Conservation (phyloP, 192 early-diverging fungal genomes). For the Backusella psychrophila region DNA sequence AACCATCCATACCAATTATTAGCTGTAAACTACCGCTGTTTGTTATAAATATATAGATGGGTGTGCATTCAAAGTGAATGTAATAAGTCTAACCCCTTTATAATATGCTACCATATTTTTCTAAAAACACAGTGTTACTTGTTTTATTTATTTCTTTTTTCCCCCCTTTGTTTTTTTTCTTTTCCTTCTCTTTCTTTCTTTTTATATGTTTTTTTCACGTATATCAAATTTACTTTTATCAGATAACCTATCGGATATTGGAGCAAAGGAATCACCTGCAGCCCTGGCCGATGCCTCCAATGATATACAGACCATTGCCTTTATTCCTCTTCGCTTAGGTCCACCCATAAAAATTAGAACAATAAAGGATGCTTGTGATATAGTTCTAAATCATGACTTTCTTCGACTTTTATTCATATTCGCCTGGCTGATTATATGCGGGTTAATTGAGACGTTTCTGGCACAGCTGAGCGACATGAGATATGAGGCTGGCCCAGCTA, state of each 20-base stretch:
- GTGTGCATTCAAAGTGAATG: neutral
- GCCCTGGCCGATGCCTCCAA: neutral
- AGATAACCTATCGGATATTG: neutral
- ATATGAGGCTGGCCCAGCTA: constrained; percentile 2
- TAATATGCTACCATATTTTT: neutral
- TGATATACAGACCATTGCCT: constrained; percentile 18
- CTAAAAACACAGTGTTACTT: neutral
- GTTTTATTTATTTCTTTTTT: neutral
- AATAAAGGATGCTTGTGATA: neutral
- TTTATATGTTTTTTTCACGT: neutral
- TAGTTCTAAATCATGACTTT: constrained; percentile 28
- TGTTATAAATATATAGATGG: neutral
- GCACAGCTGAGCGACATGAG: constrained; percentile 30
- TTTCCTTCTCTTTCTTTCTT: neutral
- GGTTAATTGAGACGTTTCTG: constrained; percentile 23
- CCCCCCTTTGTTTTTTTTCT: neutral
- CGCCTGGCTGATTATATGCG: constrained; percentile 22
- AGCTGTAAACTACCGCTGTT: neutral
- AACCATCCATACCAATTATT: neutral
- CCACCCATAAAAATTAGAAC: constrained; percentile 23
- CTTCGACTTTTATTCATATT: constrained; percentile 18
- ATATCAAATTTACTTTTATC: constrained; percentile 10
- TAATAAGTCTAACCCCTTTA: neutral
- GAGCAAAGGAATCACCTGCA: constrained; percentile 6
- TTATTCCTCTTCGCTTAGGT: constrained; percentile 15